Evolutionary conservation across 2,329 filamentous ascomycete species (phyloP), one percentile per base, ranked within the genome.

Genomic region (Dothideomycetidae sp.): DNA sequence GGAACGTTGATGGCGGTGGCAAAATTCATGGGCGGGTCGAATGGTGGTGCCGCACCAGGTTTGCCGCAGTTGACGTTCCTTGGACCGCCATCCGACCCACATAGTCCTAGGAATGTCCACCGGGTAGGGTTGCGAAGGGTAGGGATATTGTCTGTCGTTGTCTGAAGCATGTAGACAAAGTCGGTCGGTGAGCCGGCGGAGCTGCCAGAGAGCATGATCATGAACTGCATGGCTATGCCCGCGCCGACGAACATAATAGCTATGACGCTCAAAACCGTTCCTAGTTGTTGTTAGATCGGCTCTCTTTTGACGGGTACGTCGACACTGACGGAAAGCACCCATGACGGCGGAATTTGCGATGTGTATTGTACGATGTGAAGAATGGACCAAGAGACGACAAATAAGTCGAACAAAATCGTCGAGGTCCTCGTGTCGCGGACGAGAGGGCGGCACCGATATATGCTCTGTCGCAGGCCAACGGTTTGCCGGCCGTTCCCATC

Each of bases 71-170:
- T 57, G 36, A 54, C 61, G 36, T 64, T 66, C 54, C 76, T 57
- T 7, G 21, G 21, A 18, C 67, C 66, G 32, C 62, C 57, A 23
- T 43, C 72, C 44, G 62, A 62, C 36, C 76, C 73, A 62, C 86
- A 93, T 44, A 92, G 66, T 57, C 81, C 78, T 67, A 92, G 90
- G 62, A 80, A 93, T 23, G 85, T 92, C 88, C 88, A 96, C 62
- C 88, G 77, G 10, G 83, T 78, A 12, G 64, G 63, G 44, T 66
- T 64, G 31, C 58, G 56, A 35, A 66, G 44, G 36, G 77, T 72
- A 7, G 21, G 21, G 33, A 36, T 44, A 33, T 77, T 76, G 19
- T 62, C 64, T 1, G 86, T 93, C 53, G 81, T 71, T 50, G 82
- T 82, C 53, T 79, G 68, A 19, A 96, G 73, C 66, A 94, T 93